phyloP scores from a whole-genome alignment of 805 yeast species.

The Phaffomyces opuntiae region DNA sequence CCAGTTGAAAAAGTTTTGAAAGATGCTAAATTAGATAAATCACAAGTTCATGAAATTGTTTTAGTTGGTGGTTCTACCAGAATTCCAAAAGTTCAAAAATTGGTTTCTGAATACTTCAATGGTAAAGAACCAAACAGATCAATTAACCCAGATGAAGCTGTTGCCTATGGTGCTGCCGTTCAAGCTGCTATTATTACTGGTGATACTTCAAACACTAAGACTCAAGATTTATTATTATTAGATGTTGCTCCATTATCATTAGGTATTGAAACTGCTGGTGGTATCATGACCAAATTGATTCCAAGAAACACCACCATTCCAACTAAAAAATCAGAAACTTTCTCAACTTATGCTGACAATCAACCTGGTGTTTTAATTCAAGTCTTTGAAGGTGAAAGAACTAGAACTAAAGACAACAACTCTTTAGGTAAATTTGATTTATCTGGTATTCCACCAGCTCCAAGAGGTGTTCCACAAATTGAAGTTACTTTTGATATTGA shows the following conservation, averaged over 20 bases:
- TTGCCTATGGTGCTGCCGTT: constrained; percentile 99
- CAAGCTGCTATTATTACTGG: constrained; percentile 98
- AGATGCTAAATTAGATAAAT: constrained; percentile 90
- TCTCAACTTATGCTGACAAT: constrained; percentile 98
- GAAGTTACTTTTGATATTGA: constrained; percentile 97
- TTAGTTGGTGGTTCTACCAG: constrained; percentile 98
- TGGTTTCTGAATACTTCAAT: constrained; percentile 95
- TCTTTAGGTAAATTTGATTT: constrained; percentile 95
- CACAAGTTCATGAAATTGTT: constrained; percentile 89
- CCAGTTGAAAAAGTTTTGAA: constrained; percentile 96
- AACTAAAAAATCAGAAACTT: constrained; percentile 95
- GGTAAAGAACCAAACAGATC: constrained; percentile 98
- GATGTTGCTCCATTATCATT: constrained; percentile 98
- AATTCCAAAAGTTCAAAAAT: constrained; percentile 97
- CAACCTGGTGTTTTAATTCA: constrained; percentile 99
- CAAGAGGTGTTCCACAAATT: constrained; percentile 98
- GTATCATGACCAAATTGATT: constrained; percentile 98
- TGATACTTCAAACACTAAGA: constrained; percentile 87
- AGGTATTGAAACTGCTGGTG: constrained; percentile 99
- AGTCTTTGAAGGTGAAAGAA: constrained; percentile 98
- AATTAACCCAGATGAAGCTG: constrained; percentile 99
- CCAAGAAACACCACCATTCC: constrained; percentile 99
- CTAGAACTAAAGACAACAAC: constrained; percentile 95
- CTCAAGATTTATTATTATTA: constrained; percentile 91
- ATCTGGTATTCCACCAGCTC: constrained; percentile 96